A percentile compares a stretch with the other conserved stretches of the same genome.
phyloP scores from a whole-genome alignment of 2,329 filamentous ascomycete species.

The Calonectria pseudoturangicola region DNA sequence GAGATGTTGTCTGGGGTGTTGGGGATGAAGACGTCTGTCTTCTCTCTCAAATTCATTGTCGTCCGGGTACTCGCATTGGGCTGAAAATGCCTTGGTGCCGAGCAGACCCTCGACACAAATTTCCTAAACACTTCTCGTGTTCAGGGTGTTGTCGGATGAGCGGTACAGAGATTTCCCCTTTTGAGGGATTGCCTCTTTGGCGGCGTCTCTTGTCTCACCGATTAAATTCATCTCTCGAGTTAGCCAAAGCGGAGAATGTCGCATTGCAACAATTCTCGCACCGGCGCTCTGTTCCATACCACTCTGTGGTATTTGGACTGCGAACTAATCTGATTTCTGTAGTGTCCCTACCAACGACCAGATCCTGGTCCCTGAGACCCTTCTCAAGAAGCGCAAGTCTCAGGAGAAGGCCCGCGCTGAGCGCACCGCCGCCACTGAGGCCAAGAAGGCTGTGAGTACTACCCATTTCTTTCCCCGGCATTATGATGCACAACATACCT shows the following conservation, averaged over 20 bases:
- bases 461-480: constrained; percentile 57
- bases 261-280: constrained; percentile 93
- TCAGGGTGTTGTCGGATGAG: constrained; percentile 88
- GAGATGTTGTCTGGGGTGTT: constrained; percentile 83
- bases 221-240: constrained; percentile 89
- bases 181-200: constrained; percentile 16
- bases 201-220: constrained; percentile 74
- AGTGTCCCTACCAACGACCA: constrained; percentile 95
- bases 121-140: constrained; percentile 63
- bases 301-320: constrained; percentile 75
- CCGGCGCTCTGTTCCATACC: constrained; percentile 83
- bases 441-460: constrained; percentile 92
- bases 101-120: constrained; percentile 59
- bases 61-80: constrained; percentile 55
- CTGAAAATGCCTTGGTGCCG: constrained; percentile 54
- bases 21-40: constrained; percentile 81
- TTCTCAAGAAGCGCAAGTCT: constrained; percentile 99
- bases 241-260: constrained; percentile 92
- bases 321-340: constrained; percentile 82
- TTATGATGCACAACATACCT: constrained; percentile 92
- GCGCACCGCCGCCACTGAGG: constrained; percentile 84
- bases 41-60: constrained; percentile 88
- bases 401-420: constrained; percentile 99
- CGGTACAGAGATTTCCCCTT: neutral
- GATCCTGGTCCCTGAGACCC: constrained; percentile 98